These are phyloP conservation scores for Balansia obtecta DNA, from an alignment of 2,329 filamentous ascomycete species.

Conservation along the genomic window DNA sequence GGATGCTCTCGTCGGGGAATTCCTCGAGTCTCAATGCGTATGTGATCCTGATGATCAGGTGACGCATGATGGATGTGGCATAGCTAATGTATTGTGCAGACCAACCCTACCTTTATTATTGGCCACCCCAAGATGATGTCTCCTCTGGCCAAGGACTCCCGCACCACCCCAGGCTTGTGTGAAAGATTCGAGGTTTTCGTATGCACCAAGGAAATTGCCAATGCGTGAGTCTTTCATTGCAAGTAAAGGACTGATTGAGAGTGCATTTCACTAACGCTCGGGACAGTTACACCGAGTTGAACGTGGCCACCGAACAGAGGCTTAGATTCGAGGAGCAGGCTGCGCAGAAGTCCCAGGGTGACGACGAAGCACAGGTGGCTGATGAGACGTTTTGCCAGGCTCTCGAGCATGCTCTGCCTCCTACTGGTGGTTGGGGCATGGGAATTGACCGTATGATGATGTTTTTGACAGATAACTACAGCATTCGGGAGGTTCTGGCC, in stretches of 20 bases:
- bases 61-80: neutral
- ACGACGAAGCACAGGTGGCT: conserved; percentile 90
- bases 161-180: conserved; percentile 68
- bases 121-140: conserved; percentile 63
- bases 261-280: neutral
- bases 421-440: conserved; percentile 93
- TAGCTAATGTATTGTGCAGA: conserved; percentile 10
- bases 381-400: conserved; percentile 92
- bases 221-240: conserved; percentile 42
- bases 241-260: neutral
- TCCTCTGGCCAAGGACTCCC: conserved; percentile 91
- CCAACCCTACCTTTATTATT: conserved; percentile 64
- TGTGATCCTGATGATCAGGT: conserved; percentile 5
- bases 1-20: conserved; percentile 87
- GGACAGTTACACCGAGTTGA: conserved; percentile 71
- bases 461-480: conserved; percentile 90
- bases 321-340: conserved; percentile 83
- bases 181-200: conserved; percentile 98
- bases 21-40: conserved; percentile 79
- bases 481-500: conserved; percentile 87
- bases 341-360: conserved; percentile 87
- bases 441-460: conserved; percentile 89
- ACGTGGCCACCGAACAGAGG: conserved; percentile 86
- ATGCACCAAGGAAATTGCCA: conserved; percentile 65
- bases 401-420: conserved; percentile 82